Conservation (phyloP, 2,329 filamentous ascomycete species). For the Sporothrix humicola region DNA sequence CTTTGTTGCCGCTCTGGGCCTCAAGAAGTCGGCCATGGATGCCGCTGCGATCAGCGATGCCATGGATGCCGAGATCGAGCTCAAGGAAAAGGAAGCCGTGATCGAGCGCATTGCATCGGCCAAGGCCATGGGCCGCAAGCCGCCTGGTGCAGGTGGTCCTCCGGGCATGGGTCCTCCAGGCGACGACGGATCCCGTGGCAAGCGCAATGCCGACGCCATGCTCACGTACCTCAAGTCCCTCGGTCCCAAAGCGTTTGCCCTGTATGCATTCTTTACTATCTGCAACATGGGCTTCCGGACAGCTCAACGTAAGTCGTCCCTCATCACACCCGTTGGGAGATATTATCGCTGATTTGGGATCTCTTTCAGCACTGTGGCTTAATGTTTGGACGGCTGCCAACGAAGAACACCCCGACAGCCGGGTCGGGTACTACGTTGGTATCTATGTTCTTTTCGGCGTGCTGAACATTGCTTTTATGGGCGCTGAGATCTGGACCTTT, state of each 20-base stretch:
- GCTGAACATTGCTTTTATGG: slow-evolving; percentile 37
- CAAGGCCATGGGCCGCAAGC: slow-evolving; percentile 23
- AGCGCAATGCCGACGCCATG: slow-evolving; percentile 36
- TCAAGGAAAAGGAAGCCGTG: slow-evolving; percentile 33
- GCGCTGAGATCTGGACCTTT: slow-evolving; percentile 39
- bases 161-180: not conserved
- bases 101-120: slow-evolving; percentile 31
- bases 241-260: slow-evolving; percentile 25
- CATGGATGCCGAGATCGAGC: slow-evolving; percentile 29
- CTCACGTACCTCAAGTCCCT: slow-evolving; percentile 33
- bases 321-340: not conserved
- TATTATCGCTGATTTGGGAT: not conserved
- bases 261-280: slow-evolving; percentile 32
- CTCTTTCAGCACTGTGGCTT: slow-evolving; percentile 50
- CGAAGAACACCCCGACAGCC: slow-evolving; percentile 50
- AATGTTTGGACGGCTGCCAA: slow-evolving; percentile 52
- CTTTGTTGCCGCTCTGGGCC: slow-evolving; percentile 37
- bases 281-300: slow-evolving; percentile 32
- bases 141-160: not conserved
- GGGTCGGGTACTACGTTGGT: slow-evolving; percentile 47
- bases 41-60: slow-evolving; percentile 30
- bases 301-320: slow-evolving; percentile 38
- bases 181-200: slow-evolving; percentile 26
- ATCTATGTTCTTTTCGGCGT: slow-evolving; percentile 44
- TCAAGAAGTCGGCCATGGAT: slow-evolving; percentile 34